Evolutionary conservation across 208 protist species (phyloP), one percentile per base, ranked within the genome.

Genomic region (Phytomonas sp.): DNA sequence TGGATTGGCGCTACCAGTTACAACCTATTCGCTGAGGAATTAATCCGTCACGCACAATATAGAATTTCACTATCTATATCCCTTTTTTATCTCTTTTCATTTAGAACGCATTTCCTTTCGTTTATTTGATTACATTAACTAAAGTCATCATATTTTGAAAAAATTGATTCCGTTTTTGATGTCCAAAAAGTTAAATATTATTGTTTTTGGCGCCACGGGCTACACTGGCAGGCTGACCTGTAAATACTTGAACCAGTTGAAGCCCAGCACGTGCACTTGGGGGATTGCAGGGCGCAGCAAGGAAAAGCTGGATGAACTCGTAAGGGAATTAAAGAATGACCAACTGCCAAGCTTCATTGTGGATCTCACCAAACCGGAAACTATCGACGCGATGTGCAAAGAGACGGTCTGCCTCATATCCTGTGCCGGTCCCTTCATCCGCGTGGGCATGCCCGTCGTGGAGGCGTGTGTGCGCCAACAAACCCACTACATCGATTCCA

Each of bases 401-500:
- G 40, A 78, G 63, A 76, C 92, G 29, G 67, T 34, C 23, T 83
- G 91, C 33, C 66, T 97, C 3, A 74, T 98, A 59, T 73, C 81
- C 31, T 87, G 81, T 60, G 86, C 83, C 14, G 94, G 94, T 12
- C 94, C 94, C 12, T 98, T 95, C 71, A 80, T 69, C 19, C n/a
- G 69, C 11, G 68, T 88, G 26, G 94, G 94, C 60, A 91, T 89
- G 82, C 82, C 84, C 4, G 77, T 98, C 26, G 88, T 98, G 32
- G 82, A 95, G 29, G 84, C 90, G 16, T 98, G 94, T 62, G 60
- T 98, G 42, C 83, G 81, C 31, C 76, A 77, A 62, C 67, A 73
- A 23, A 92, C 84, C 7, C 85, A 97, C 78, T 98, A 97, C 76
- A 74, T 96, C 45, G 94, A 98, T 80, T 93, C 89, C 59, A 98